Evolutionary conservation across 257 asterid species (phyloP).

Genomic region (Jaltomata sinuosa): DNA sequence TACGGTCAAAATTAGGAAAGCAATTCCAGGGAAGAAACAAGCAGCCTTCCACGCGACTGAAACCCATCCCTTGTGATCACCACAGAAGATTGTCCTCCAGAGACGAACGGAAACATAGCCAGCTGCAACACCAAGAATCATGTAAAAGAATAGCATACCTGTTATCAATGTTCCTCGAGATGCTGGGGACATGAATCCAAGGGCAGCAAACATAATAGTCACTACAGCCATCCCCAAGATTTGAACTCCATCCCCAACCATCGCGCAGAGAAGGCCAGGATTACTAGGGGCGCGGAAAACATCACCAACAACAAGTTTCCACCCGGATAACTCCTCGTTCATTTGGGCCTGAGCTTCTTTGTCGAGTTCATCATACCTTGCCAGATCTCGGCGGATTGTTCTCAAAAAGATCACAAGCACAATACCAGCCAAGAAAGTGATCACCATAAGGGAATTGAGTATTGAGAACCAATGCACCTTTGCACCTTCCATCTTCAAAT

Average conservation of each 20-base stretch:
- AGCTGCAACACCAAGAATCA: constrained; percentile 76
- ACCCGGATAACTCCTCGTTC: constrained; percentile 91
- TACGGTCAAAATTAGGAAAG: constrained; percentile 52
- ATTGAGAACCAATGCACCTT: constrained; percentile 95
- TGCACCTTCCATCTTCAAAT: constrained; percentile 88
- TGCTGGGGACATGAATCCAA: constrained; percentile 95
- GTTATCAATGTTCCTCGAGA: constrained; percentile 77
- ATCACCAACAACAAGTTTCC: constrained; percentile 90
- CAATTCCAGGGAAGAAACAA: constrained; percentile 79
- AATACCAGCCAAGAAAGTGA: constrained; percentile 87
- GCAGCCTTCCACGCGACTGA: constrained; percentile 75
- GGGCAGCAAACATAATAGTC: constrained; percentile 78
- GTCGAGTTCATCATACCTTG: constrained; percentile 79
- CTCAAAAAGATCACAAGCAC: constrained; percentile 80
- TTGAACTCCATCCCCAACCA: constrained; percentile 92
- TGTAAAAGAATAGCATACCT: constrained; percentile 84
- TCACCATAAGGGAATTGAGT: constrained; percentile 80
- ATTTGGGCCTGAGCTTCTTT: constrained; percentile 91
- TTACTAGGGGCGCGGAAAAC: constrained; percentile 68
- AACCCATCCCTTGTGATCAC: constrained; percentile 74
- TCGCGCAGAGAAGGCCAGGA: constrained; percentile 68
- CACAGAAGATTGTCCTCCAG: constrained; percentile 70
- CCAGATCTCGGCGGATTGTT: constrained; percentile 75
- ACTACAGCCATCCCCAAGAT: constrained; percentile 86
- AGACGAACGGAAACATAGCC: constrained; percentile 81